Conservation (phyloP, 192 early-diverging fungal genomes). For the Coemansia aciculifera region DNA sequence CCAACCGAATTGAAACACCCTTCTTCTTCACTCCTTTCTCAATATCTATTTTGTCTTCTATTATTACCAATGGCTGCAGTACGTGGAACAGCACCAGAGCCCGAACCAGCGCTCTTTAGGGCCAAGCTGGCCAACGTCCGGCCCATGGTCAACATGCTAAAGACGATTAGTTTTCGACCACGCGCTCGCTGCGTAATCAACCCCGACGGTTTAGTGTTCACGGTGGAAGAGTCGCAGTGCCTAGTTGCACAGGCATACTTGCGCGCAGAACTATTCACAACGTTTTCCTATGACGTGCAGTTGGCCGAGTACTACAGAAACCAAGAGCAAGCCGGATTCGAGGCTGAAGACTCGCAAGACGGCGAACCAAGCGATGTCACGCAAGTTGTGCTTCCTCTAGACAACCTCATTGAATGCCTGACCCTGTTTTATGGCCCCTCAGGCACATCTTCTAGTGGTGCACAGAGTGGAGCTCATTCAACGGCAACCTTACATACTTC, state of each 20-base stretch:
- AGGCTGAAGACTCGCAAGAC: conserved; percentile 10
- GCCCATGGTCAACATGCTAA: conserved; percentile 57
- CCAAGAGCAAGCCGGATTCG: conserved; percentile 2
- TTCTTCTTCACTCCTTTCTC: not conserved
- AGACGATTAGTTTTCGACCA: conserved; percentile 46
- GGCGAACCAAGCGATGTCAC: conserved; percentile 18
- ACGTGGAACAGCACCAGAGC: conserved; percentile 2
- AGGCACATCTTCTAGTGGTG: not conserved
- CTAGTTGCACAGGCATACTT: conserved; percentile 51
- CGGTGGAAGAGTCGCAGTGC: conserved; percentile 45
- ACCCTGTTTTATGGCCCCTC: conserved; percentile 50
- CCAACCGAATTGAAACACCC: not conserved
- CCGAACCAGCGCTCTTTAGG: conserved; percentile 22
- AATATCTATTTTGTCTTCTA: not conserved
- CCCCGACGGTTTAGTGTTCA: conserved; percentile 37
- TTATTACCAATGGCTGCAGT: not conserved
- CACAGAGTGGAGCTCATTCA: conserved; percentile 10
- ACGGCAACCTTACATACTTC: conserved; percentile 12
- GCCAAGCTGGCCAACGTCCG: conserved; percentile 52
- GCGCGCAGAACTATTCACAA: conserved; percentile 34
- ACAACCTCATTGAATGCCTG: conserved; percentile 49
- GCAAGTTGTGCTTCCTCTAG: conserved; percentile 38
- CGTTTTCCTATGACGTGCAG: conserved; percentile 32
- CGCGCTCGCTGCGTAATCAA: conserved; percentile 45
- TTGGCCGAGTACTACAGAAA: conserved; percentile 16